Conservation (phyloP, 2,329 filamentous ascomycete species). For the Nemania serpens region DNA sequence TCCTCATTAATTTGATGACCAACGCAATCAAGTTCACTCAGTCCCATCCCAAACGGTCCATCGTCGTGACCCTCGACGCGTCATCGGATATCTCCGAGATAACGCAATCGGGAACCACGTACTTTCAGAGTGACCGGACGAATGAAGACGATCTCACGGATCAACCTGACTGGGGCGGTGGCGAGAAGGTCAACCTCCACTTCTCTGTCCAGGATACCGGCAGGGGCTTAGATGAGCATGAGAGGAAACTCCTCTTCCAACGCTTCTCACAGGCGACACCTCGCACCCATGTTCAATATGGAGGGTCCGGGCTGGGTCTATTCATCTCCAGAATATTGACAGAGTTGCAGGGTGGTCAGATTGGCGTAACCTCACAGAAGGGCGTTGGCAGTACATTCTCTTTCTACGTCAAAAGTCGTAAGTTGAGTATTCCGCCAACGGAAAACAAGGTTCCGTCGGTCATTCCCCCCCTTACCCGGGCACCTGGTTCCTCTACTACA, state of each 20-base stretch:
- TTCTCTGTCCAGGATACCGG: slow-evolving; percentile 76
- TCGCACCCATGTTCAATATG: slow-evolving; percentile 73
- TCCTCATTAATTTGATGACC: slow-evolving; percentile 76
- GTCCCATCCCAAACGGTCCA: slow-evolving; percentile 61
- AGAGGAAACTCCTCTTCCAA: slow-evolving; percentile 69
- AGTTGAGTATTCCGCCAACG: slow-evolving; percentile 49
- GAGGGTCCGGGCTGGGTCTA: slow-evolving; percentile 70
- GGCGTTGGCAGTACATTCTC: slow-evolving; percentile 75
- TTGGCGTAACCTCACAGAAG: slow-evolving; percentile 70
- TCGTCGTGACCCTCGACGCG: slow-evolving; percentile 68
- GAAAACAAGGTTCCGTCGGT: slow-evolving; percentile 45
- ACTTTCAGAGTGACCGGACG: slow-evolving; percentile 52
- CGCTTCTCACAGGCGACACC: slow-evolving; percentile 71
- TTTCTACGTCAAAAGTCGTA: slow-evolving; percentile 74
- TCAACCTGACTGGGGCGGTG: slow-evolving; percentile 70
- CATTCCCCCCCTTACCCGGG: slow-evolving; percentile 37
- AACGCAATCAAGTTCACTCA: slow-evolving; percentile 70
- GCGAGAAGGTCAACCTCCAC: slow-evolving; percentile 72
- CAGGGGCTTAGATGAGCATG: slow-evolving; percentile 65
- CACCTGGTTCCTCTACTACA: slow-evolving; percentile 42
- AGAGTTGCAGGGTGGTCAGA: slow-evolving; percentile 77
- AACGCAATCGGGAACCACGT: slow-evolving; percentile 48
- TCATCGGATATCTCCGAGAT: slow-evolving; percentile 56
- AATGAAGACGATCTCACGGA: slow-evolving; percentile 53
- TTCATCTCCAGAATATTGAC: slow-evolving; percentile 79